Conservation (phyloP, 2,329 filamentous ascomycete genomes). For the Microsporum canis region DNA sequence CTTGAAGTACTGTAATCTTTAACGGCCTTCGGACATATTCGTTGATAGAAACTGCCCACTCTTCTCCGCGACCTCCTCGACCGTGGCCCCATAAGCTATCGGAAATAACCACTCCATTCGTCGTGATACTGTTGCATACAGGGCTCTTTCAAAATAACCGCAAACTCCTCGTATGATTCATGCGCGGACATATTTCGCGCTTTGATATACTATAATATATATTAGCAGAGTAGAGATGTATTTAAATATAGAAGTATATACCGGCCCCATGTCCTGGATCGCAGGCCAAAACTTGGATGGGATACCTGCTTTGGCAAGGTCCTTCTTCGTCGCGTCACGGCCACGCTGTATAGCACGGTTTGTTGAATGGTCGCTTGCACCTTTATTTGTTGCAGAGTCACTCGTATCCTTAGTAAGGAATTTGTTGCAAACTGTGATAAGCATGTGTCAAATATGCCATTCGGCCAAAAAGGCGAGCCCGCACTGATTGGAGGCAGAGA, state of each 20-base stretch:
- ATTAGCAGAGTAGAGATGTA: constrained; percentile 3
- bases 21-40: constrained; percentile 1
- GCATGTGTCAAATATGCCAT: not conserved
- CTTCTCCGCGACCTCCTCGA: not conserved
- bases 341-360: not conserved
- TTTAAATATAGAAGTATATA: constrained; percentile 1
- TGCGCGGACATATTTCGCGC: not conserved
- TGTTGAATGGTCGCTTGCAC: not conserved
- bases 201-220: constrained; percentile 2
- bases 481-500: too few species aligned
- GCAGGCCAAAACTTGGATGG: constrained; percentile 1
- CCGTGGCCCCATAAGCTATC: not conserved
- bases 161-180: constrained; percentile 2
- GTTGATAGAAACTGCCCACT: not conserved
- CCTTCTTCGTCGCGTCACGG: constrained; percentile 1
- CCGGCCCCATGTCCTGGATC: not conserved
- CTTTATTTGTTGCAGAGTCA: not conserved
- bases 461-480: too few species aligned
- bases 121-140: not conserved
- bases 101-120: constrained; percentile 1
- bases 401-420: not conserved
- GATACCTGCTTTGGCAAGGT: not conserved
- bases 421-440: not conserved
- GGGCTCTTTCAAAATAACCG: not conserved
- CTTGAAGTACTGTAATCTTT: constrained; percentile 1